These are phyloP conservation scores for Saturnispora silvae DNA, from an alignment of 805 yeast genomes.

Conservation along the genomic window DNA sequence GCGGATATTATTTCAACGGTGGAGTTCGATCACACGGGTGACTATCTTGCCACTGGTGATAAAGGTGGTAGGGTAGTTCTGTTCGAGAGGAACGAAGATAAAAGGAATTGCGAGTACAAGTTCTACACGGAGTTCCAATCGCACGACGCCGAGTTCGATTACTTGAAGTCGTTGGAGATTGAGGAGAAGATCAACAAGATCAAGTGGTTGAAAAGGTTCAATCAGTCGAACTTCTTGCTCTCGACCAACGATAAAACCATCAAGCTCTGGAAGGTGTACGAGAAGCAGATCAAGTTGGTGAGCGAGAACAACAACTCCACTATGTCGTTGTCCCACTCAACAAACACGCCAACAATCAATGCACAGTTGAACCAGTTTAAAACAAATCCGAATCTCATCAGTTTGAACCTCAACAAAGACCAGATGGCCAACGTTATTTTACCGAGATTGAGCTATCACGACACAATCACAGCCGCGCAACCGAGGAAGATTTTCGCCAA, in stretches of 20 bases:
- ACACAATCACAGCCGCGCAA: slow-evolving; percentile 87
- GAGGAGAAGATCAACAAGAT: slow-evolving; percentile 97
- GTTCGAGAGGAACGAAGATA: slow-evolving; percentile 75
- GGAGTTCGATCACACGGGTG: slow-evolving; percentile 91
- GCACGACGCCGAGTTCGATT: slow-evolving; percentile 98
- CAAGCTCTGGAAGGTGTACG: slow-evolving; percentile 93
- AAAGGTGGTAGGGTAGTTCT: slow-evolving; percentile 96
- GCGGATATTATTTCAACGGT: slow-evolving; percentile 97
- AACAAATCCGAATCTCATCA: slow-evolving; percentile 17
- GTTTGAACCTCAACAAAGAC: slow-evolving; percentile 1
- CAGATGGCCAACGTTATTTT: slow-evolving; percentile 43
- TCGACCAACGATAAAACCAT: slow-evolving; percentile 97
- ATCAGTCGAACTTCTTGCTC: slow-evolving; percentile 80
- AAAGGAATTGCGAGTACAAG: slow-evolving; percentile 82
- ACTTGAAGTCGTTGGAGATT: slow-evolving; percentile 87
- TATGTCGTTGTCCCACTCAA: slow-evolving; percentile 21
- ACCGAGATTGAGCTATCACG: slow-evolving; percentile 89
- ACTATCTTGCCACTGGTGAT: slow-evolving; percentile 95
- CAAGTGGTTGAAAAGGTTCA: slow-evolving; percentile 86
- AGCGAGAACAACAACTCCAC: slow-evolving; percentile 71
- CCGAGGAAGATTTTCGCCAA: slow-evolving; percentile 87
- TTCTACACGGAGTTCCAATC: slow-evolving; percentile 95
- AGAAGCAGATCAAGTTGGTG: slow-evolving; percentile 83
- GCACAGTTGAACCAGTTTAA: slow-evolving; percentile 22
- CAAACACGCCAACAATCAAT: slow-evolving; percentile 7